Percentiles rank a stretch among this genome's conserved stretches.
phyloP scores from a whole-genome alignment of 352 stramenopile species.

The Lagenidium sp. region DNA sequence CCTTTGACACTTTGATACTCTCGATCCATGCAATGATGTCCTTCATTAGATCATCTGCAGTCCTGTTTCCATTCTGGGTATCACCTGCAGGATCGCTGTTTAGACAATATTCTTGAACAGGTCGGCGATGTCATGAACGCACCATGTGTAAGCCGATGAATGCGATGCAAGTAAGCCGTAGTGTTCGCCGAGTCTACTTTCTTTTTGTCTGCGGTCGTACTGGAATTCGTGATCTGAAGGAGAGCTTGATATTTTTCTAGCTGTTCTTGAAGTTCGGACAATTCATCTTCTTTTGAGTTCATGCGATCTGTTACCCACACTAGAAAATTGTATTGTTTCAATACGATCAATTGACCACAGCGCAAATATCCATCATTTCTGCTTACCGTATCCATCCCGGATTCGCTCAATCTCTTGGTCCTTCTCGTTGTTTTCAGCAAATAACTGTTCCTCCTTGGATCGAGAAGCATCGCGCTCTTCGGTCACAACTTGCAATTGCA shows the following conservation, averaged over 20 bases:
- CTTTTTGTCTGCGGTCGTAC: constrained; percentile 4
- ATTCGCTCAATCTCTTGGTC: constrained; percentile 85
- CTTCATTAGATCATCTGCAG: not conserved
- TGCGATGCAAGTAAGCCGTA: no score
- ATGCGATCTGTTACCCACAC: constrained; percentile 85
- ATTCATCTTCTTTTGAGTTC: constrained; percentile 84
- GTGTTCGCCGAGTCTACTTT: not conserved
- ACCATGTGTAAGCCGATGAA: no score
- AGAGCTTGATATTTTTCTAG: constrained; percentile 78
- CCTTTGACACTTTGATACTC: not conserved
- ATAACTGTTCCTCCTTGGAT: constrained; percentile 79
- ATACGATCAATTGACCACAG: not conserved
- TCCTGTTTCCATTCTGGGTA: not conserved
- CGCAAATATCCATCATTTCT: not conserved
- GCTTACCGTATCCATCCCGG: constrained; percentile 73
- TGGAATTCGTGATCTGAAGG: constrained; percentile 37
- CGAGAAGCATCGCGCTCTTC: constrained; percentile 75
- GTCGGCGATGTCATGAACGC: not conserved
- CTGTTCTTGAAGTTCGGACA: constrained; percentile 79
- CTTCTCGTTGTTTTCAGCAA: constrained; percentile 78
- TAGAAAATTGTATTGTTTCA: constrained; percentile 13
- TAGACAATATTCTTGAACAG: no score
- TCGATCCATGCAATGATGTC: not conserved
- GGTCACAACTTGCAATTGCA: constrained; percentile 77
- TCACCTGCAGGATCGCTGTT: not conserved